Conservation (phyloP, 768 basidiomycete species). For the Russula sp. region DNA sequence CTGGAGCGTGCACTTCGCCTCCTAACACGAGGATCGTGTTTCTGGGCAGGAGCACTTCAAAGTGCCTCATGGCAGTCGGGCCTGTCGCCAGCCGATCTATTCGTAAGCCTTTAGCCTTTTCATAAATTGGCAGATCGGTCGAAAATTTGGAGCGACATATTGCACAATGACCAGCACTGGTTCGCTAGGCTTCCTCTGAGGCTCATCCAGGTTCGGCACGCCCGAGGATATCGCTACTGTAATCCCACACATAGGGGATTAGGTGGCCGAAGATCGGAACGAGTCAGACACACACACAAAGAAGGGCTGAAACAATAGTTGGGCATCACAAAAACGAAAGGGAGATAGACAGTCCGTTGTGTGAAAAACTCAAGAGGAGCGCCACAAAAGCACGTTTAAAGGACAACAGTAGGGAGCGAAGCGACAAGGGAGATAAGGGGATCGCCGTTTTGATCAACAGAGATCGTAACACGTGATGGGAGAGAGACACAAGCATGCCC, state of each 20-base stretch:
- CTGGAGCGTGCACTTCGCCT: neutral
- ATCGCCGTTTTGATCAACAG: neutral
- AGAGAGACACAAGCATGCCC: neutral
- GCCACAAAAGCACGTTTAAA: neutral
- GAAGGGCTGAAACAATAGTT: neutral
- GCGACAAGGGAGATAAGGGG: neutral
- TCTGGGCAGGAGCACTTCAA: neutral
- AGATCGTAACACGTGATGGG: neutral
- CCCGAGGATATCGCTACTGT: neutral
- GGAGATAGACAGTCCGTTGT: neutral
- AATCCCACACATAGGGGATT: neutral
- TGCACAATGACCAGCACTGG: neutral
- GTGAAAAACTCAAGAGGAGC: neutral
- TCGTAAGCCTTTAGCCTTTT: neutral
- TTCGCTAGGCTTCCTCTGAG: neutral
- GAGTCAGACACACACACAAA: neutral
- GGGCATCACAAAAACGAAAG: neutral
- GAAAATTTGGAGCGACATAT: neutral
- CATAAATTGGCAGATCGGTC: neutral
- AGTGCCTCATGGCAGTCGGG: neutral
- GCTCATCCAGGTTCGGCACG: neutral
- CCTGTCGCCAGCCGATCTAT: neutral
- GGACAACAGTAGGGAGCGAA: neutral
- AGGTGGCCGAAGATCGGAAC: neutral
- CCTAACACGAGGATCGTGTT: constrained; percentile 5